Base-by-base conservation (phyloP, 2,329 filamentous ascomycete species). In the Thielaviopsis musarum region DNA sequence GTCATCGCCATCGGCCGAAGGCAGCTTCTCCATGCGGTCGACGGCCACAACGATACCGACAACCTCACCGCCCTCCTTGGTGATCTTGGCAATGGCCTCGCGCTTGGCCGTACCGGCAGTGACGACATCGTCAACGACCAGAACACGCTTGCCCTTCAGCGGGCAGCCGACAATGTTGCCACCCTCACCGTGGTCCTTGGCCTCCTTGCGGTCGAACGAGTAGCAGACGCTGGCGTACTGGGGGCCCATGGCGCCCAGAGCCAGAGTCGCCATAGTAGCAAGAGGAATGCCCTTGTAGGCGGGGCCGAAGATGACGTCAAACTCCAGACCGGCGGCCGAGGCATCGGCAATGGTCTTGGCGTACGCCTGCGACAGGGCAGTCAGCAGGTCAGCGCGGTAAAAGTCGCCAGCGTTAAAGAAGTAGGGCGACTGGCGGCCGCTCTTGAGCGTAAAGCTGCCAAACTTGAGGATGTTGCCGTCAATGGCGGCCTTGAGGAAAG, bases 271-370 rank as follows among this genome's bases (percentile, higher is more conserved):
- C 2, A 87, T 80, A 17, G 86, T 84, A 52, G 87, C 87, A n/a
- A 97, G 81, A 1, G 91, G 89, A 64, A 97, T 95, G 52, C 93
- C 93, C 75, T 97, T 98, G 78, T 97, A 98, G 10, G 93, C 91
- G 2, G 93, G 91, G 17, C 81, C 91, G 71, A 97, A 97, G 67
- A 97, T 77, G 66, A 97, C 80, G 70, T 97, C 91, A 70, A 94
- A 85, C 34, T 79, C 72, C 53, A 80, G 73, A 17, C 65, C 66
- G 38, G 72, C 70, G 38, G 68, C 65, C 38, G 72, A 67, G 21
- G 75, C 73, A 55, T 77, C 70, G 64, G 76, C 73, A 66, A 85
- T 81, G 60, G 81, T 77, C 64, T 78, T 72, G 52, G 91, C 91
- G 72, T 91, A 97, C 61, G 91, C 90, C 49, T 82, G 79, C 57